Evolutionary conservation across 2,329 filamentous ascomycete genomes (phyloP).

Genomic region (Septoria linicola): DNA sequence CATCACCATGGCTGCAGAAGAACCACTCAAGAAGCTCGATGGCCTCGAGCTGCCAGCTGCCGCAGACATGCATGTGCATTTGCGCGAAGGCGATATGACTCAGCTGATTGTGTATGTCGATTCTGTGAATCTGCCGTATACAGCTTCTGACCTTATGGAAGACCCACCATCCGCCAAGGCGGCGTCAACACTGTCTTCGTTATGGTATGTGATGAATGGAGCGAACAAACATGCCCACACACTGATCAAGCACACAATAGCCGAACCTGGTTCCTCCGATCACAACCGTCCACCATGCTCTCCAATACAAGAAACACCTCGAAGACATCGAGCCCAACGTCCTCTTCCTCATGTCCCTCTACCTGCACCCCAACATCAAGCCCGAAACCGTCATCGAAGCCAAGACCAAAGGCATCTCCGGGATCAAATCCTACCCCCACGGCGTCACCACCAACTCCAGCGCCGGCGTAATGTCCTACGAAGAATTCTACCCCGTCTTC

Average conservation of each 20-base stretch:
- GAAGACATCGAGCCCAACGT: constrained; percentile 49
- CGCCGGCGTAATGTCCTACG: constrained; percentile 68
- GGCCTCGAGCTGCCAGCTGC: constrained; percentile 50
- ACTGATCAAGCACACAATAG: constrained; percentile 31
- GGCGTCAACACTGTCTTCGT: constrained; percentile 56
- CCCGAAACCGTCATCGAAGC: constrained; percentile 66
- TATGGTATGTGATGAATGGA: constrained; percentile 44
- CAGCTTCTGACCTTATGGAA: constrained; percentile 24
- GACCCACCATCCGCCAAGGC: constrained; percentile 51
- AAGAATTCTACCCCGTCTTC: constrained; percentile 75
- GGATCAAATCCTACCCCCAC: constrained; percentile 68
- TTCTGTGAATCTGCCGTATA: not conserved
- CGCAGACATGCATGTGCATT: constrained; percentile 53
- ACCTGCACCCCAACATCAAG: constrained; percentile 51
- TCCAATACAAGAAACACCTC: constrained; percentile 48
- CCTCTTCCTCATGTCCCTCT: constrained; percentile 53
- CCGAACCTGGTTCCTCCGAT: constrained; percentile 53
- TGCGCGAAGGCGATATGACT: constrained; percentile 54
- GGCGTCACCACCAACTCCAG: constrained; percentile 60
- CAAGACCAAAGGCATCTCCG: constrained; percentile 67
- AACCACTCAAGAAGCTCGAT: constrained; percentile 41
- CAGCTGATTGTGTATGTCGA: constrained; percentile 47
- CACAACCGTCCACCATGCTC: constrained; percentile 49
- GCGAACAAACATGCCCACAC: not conserved
- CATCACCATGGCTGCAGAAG: constrained; percentile 5